These are phyloP conservation scores for Babesia ovata DNA, from an alignment of 169 alveolate genomes.

Conservation along the genomic window DNA sequence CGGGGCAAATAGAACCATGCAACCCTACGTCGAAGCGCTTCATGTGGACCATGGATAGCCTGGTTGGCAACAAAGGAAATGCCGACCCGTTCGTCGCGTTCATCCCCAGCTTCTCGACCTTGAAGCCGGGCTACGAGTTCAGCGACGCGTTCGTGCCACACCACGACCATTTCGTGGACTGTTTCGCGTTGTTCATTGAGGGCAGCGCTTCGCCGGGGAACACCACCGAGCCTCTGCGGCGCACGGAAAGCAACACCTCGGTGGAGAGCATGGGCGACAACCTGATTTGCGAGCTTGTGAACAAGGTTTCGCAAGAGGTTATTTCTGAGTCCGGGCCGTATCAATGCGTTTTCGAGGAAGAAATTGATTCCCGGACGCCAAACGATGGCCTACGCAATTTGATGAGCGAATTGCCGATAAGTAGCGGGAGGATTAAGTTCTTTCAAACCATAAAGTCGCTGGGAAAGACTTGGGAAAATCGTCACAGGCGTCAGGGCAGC, in stretches of 20 bases:
- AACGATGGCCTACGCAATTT: slow-evolving; percentile 12
- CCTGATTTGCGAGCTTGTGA: slow-evolving; percentile 55
- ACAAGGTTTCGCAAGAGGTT: slow-evolving; percentile 36
- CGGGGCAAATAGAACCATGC: not conserved
- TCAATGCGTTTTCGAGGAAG: slow-evolving; percentile 54
- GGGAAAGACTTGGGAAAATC: not conserved
- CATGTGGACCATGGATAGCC: slow-evolving; percentile 42
- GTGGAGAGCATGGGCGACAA: not conserved
- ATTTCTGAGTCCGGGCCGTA: slow-evolving; percentile 67
- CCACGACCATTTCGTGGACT: slow-evolving; percentile 35
- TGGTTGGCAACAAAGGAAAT: slow-evolving; percentile 9
- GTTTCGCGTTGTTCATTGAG: slow-evolving; percentile 65
- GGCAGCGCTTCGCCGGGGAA: not conserved
- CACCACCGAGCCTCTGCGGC: slow-evolving; percentile 1
- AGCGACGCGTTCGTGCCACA: slow-evolving; percentile 24
- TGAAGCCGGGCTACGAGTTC: slow-evolving; percentile 24
- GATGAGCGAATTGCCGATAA: slow-evolving; percentile 37
- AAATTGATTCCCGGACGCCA: slow-evolving; percentile 26
- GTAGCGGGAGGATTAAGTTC: slow-evolving; percentile 52
- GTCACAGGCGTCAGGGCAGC: too few relatives aligned
- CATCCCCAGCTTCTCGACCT: slow-evolving; percentile 42
- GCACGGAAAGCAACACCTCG: not conserved
- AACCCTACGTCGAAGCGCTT: slow-evolving; percentile 13
- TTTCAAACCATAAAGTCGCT: slow-evolving; percentile 50
- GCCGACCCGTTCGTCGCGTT: slow-evolving; percentile 63